Evolutionary conservation across 257 asterid genomes (phyloP), one percentile per base, ranked within the genome.

Genomic region (Solanum paucissectum): DNA sequence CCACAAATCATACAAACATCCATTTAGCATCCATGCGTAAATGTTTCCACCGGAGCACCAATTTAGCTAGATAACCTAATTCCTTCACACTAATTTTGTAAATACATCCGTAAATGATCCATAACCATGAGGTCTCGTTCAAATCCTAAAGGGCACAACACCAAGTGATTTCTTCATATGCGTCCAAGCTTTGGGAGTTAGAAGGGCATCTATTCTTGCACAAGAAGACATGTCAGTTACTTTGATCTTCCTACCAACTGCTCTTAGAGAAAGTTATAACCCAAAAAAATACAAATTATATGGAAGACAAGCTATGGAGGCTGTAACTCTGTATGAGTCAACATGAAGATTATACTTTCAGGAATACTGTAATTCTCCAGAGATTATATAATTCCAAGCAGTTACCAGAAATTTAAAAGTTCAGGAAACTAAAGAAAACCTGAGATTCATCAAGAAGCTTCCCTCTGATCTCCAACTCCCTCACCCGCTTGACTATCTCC

Each of bases 371-470:
- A 85, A 42, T 69, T 85, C 49, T 85, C 34, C 18, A 29, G 23
- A 68, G 87, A 42, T 40, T 23, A 34, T 42, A 72, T 58, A 64
- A 72, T 32, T 69, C 83, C 68, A 86, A 40, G 12, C 68, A 86
- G 82, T 46, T 46, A 55, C 34, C 23, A 73, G 60, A 86, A 86
- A 86, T 21, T 38, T 23, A 86, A 33, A 33, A 34, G 73, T 86
- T 49, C 9, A 25, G 23, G 66, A 83, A 88, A 62, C 81, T 20
- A 52, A 37, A 91, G 44, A 86, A 83, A 95, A 97, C 99, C 99
- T 95, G 99, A 89, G 99, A 96, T 93, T 97, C 99, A 83, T 95
- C 98, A 49, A 96, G 98, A 86, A 97, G 95, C 92, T 96, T 95
- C 83, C 88, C 92, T 87, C 91, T 94, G 73, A 90, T 91, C 93